Evolutionary conservation across 1,284 basidiomycete species (phyloP), one percentile per base, ranked within the genome.

Genomic region (Crucibulum parvulum): DNA sequence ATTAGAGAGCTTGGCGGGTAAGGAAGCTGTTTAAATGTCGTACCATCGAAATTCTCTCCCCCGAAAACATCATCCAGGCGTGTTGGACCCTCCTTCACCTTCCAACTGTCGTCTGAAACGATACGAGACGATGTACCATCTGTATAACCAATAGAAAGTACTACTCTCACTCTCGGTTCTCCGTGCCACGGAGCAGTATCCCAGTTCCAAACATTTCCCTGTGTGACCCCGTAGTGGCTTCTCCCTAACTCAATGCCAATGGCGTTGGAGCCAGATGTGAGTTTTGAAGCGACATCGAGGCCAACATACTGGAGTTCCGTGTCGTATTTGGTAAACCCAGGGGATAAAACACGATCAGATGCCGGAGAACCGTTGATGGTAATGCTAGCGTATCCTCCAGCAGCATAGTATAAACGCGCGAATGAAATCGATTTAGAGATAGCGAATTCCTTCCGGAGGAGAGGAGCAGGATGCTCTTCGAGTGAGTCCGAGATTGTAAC

Each of bases 281-380:
- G 59, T 31, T 55, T 53, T 4, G 62, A 62, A 15, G 56, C 34
- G 38, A 69, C 69, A 45, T 72, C 69, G n/a, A 73, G 38, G 16
- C 59, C 57, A 38, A 73, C 66, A 41, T 70, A 73, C 53, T 71
- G 70, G 41, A 65, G 55, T 41, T 69, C 57, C 24, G 58, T 66
- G 51, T 71, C 70, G 59, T 70, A 73, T 46, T 72, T 73, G 11
- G 72, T 73, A 58, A 73, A 73, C 0, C 72, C 72, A 9, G 72
- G 72, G 5, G 62, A 66, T 3, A 73, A 61, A 16, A 72, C 70
- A 54, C 61, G 66, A 52, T 73, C 68, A 6, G 68, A 70, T n/a
- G 66, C 69, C 18, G 65, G 68, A 15, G 43, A 50, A 39, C 69
- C 70, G 54, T 73, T 73, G 48, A 73, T 61, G 6, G 64, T 61